Conservation (phyloP, 345 rosid genomes). For the Ceriops tagal region DNA sequence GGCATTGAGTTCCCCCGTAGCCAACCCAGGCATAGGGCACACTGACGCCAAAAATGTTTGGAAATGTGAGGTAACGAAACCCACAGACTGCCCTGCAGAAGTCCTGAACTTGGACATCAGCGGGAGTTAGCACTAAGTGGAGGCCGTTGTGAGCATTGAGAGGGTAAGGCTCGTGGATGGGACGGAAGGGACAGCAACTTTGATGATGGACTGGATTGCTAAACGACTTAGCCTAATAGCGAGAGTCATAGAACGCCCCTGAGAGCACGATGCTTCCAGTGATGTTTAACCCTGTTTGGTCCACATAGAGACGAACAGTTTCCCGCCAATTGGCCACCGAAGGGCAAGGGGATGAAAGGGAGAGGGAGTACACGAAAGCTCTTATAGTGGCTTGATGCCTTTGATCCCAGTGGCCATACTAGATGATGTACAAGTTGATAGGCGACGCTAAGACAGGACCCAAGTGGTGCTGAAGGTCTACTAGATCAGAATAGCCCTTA, state of each 20-base stretch:
- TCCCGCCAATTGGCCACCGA: conserved; percentile 63
- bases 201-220: conserved; percentile 49
- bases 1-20: conserved; percentile 52
- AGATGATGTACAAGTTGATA: conserved; percentile 45
- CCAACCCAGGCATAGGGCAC: conserved; percentile 69
- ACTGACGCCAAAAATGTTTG: conserved; percentile 43
- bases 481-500: conserved; percentile 53
- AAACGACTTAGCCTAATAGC: conserved; percentile 43
- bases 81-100: conserved; percentile 65
- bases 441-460: conserved; percentile 62
- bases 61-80: conserved; percentile 67
- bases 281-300: conserved; percentile 61
- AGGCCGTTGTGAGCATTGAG: conserved; percentile 51
- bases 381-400: conserved; percentile 47
- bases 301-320: conserved; percentile 50
- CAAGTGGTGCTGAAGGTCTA: conserved; percentile 54
- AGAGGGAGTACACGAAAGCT: conserved; percentile 54
- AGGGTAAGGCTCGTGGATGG: conserved; percentile 26
- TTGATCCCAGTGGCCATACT: conserved; percentile 64
- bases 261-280: conserved; percentile 36
- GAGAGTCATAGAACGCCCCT: conserved; percentile 40
- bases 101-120: conserved; percentile 56
- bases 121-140: conserved; percentile 48
- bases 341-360: conserved; percentile 48
- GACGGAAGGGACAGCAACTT: conserved; percentile 29